A percentile compares a stretch with the other conserved stretches of the same genome.
Evolutionary conservation across 1,139 yeast genomes (phyloP).

Genomic region (Wickerhamomyces sp.): DNA sequence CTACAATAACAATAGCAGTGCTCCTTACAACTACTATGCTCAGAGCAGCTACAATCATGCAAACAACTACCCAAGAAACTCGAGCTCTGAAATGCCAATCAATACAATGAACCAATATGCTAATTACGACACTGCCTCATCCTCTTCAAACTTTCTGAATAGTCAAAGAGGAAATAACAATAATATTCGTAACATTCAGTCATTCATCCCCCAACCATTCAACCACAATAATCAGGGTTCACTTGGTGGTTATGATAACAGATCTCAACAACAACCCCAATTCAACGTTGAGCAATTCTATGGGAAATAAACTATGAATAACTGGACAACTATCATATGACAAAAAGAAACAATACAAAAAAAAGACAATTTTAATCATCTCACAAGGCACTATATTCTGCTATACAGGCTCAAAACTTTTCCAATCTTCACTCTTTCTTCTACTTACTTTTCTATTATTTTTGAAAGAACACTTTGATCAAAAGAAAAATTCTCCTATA

Average conservation of each 20-base stretch:
- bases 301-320: background rate
- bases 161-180: background rate
- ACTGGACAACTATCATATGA: no score
- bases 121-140: background rate
- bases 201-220: slow-evolving; percentile 2
- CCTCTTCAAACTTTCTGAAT: background rate
- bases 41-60: background rate
- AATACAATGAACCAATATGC: background rate
- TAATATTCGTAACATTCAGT: slow-evolving; percentile 1
- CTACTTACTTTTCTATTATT: no score
- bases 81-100: background rate
- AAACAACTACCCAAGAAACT: background rate
- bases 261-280: slow-evolving; percentile 28
- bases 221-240: background rate
- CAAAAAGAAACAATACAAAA: no score
- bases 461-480: no score
- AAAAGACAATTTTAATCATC: no score
- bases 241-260: slow-evolving; percentile 22
- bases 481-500: no score
- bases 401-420: no score
- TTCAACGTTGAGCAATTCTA: background rate
- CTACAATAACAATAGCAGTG: background rate
- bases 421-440: no score
- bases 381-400: no score
- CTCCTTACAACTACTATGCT: background rate